Evolutionary conservation across 129 eudicot genomes (phyloP).

Genomic region (Flaveria bidentis): DNA sequence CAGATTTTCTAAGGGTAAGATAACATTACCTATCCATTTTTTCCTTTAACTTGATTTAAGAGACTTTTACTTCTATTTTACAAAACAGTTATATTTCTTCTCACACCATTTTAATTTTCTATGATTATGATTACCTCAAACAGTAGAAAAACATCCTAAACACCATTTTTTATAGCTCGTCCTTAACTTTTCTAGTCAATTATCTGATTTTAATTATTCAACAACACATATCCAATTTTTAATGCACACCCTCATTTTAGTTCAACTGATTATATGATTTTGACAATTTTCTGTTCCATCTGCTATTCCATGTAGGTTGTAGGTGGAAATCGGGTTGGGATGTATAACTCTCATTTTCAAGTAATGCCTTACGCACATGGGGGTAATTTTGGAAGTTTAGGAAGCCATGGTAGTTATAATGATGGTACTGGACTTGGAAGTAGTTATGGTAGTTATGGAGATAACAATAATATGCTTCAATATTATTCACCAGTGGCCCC

Average conservation of each 20-base stretch:
- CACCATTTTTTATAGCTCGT: background rate
- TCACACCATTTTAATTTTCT: too few species aligned
- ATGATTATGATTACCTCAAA: too few species aligned
- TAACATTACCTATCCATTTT: too few species aligned
- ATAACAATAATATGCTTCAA: constrained; percentile 59
- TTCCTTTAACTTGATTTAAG: too few species aligned
- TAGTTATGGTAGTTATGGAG: constrained; percentile 96
- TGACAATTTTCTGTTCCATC: background rate
- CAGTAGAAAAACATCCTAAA: background rate
- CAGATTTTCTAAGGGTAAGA: background rate
- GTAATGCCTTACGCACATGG: constrained; percentile 65
- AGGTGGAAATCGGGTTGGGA: constrained; percentile 59
- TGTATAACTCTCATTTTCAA: constrained; percentile 76
- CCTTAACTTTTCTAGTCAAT: background rate
- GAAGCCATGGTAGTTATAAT: constrained; percentile 92
- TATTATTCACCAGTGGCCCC: constrained; percentile 93
- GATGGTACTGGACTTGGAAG: constrained; percentile 73
- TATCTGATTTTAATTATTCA: constrained; percentile 10
- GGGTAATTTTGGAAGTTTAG: constrained; percentile 91
- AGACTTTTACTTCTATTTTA: too few species aligned
- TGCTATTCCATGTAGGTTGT: constrained; percentile 52
- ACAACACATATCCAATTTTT: constrained; percentile 10
- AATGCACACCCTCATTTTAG: constrained; percentile 2
- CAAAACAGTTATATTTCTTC: too few species aligned
- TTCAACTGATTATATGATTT: background rate